Evolutionary conservation across 1,139 yeast genomes (phyloP).

Genomic region (Scheffersomyces illinoinensis): DNA sequence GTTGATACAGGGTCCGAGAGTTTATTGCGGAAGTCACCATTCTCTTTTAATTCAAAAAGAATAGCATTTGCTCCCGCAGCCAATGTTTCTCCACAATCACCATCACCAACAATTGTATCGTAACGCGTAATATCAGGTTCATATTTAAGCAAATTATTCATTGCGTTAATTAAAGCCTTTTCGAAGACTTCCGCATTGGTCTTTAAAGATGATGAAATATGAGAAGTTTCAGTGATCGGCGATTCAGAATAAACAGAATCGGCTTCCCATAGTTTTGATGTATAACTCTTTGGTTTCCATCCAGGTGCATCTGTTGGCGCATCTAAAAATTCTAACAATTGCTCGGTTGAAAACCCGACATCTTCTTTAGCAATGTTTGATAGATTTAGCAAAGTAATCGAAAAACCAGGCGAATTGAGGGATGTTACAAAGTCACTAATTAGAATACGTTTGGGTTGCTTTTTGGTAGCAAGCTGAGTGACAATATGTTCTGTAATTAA

Average conservation of each 20-base stretch:
- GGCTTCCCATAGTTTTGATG: conserved; percentile 25
- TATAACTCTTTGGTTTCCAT: conserved; percentile 58
- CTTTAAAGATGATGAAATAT: conserved; percentile 34
- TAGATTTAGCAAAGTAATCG: conserved; percentile 72
- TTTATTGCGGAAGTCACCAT: conserved; percentile 30
- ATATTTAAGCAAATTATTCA: conserved; percentile 47
- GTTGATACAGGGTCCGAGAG: conserved; percentile 55
- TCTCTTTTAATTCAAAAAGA: conserved; percentile 19
- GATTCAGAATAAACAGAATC: conserved; percentile 23
- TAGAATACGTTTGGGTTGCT: conserved; percentile 61
- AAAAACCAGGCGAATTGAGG: conserved; percentile 87
- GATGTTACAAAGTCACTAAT: conserved; percentile 83
- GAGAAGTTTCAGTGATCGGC: conserved; percentile 28
- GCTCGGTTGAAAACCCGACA: conserved; percentile 20
- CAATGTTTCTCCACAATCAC: conserved; percentile 94
- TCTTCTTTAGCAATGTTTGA: conserved; percentile 39
- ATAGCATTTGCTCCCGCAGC: conserved; percentile 81
- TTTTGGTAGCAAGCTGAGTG: conserved; percentile 49
- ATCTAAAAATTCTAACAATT: conserved; percentile 56
- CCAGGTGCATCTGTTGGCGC: conserved; percentile 77
- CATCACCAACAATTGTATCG: conserved; percentile 93
- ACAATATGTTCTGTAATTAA: conserved; percentile 58
- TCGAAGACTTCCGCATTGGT: conserved; percentile 44
- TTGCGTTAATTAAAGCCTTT: conserved; percentile 47
- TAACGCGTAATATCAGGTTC: conserved; percentile 84